phyloP scores from a whole-genome alignment of 345 rosid genomes.

The Moricandia moricandioides region DNA sequence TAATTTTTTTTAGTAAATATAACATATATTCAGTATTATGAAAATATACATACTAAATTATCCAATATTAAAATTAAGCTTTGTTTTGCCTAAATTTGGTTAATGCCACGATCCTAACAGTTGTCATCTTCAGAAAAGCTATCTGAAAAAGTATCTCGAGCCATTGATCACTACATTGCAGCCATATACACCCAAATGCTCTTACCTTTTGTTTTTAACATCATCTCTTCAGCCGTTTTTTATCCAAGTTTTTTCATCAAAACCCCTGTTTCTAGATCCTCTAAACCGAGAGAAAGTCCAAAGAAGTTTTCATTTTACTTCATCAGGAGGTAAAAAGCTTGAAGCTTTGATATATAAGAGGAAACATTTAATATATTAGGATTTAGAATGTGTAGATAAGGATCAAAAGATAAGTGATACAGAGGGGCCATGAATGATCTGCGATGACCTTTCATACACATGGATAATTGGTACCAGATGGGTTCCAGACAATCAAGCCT shows the following conservation, averaged over 20 bases:
- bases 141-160: conserved; percentile 12
- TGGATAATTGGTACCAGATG: conserved; percentile 52
- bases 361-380: background rate
- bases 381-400: background rate
- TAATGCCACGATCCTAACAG: background rate
- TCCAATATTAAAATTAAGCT: background rate
- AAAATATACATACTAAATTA: background rate
- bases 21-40: background rate
- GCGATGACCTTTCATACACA: too few species aligned
- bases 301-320: background rate
- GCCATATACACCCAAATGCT: conserved; percentile 10
- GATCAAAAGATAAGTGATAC: too few species aligned
- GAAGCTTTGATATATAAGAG: conserved; percentile 9
- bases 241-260: conserved; percentile 13
- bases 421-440: too few species aligned
- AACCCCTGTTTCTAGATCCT: background rate
- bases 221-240: conserved; percentile 16
- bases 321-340: background rate
- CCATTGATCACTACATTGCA: conserved; percentile 26
- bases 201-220: background rate
- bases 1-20: background rate
- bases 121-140: background rate
- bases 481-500: conserved; percentile 86
- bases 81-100: background rate
- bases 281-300: background rate